phyloP scores from a whole-genome alignment of 495 filamentous ascomycete genomes.

The Xylaria acuta region DNA sequence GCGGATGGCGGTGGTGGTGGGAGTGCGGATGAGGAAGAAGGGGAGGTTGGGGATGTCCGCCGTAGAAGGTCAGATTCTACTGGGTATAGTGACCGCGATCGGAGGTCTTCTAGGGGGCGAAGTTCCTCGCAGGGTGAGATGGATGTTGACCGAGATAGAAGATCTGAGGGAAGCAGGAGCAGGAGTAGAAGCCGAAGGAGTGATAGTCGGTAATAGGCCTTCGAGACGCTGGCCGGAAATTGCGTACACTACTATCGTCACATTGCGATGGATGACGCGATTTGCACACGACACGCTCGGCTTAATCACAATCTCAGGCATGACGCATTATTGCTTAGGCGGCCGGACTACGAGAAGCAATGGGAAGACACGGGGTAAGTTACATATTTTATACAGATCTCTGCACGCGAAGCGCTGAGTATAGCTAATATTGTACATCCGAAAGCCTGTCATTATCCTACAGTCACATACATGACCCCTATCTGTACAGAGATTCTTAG shows the following conservation, averaged over 20 bases:
- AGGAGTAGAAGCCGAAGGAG: constrained; percentile 3
- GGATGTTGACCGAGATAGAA: constrained; percentile 43
- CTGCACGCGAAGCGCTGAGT: background rate
- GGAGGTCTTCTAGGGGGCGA: constrained; percentile 25
- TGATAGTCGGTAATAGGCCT: background rate
- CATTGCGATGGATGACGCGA: background rate
- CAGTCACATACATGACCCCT: background rate
- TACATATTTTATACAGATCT: background rate
- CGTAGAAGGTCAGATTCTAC: constrained; percentile 31
- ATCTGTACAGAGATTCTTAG: background rate
- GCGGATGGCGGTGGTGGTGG: constrained; percentile 26
- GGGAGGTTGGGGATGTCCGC: constrained; percentile 30
- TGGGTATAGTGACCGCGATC: constrained; percentile 29
- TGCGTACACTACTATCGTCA: background rate
- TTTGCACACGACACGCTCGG: background rate
- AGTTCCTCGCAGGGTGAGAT: constrained; percentile 39
- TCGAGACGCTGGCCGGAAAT: background rate
- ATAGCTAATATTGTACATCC: constrained; percentile 23
- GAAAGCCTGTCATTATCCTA: background rate
- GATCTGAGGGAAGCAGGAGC: constrained; percentile 26
- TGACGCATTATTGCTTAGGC: background rate
- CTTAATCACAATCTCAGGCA: background rate
- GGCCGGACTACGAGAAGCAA: background rate
- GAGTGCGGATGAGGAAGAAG: constrained; percentile 25
- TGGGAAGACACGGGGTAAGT: background rate